phyloP scores from a whole-genome alignment of 495 filamentous ascomycete genomes.

The Tetracladium setigerum region DNA sequence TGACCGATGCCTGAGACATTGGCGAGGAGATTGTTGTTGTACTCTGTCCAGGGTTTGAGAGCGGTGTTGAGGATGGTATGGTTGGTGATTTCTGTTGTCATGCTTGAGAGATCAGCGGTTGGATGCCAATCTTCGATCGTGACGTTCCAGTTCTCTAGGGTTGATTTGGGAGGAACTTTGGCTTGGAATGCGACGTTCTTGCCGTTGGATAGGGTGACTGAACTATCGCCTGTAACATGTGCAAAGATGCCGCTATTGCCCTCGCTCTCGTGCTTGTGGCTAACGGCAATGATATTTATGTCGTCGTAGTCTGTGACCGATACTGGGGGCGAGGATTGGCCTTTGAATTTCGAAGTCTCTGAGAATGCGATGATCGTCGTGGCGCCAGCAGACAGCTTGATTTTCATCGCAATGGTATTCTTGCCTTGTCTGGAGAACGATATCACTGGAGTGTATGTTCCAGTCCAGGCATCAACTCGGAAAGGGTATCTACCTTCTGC shows the following conservation, averaged over 20 bases:
- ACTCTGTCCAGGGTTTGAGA: slow-evolving; percentile 29
- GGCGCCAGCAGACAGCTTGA: slow-evolving; percentile 29
- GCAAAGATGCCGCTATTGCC: slow-evolving; percentile 2
- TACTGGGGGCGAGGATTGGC: slow-evolving; percentile 11
- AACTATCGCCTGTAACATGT: slow-evolving; percentile 1
- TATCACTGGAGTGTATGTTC: slow-evolving; percentile 26
- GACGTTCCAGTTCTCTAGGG: slow-evolving; percentile 34
- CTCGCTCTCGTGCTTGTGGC: neutral
- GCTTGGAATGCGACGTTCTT: slow-evolving; percentile 11
- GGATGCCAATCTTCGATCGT: slow-evolving; percentile 33
- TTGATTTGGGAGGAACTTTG: slow-evolving; percentile 8
- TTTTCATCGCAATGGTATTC: slow-evolving; percentile 19
- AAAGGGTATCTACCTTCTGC: slow-evolving; percentile 25
- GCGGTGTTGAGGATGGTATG: slow-evolving; percentile 23
- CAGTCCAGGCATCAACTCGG: slow-evolving; percentile 34
- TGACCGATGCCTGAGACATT: slow-evolving; percentile 41
- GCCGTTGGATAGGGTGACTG: slow-evolving; percentile 24
- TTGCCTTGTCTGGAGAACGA: slow-evolving; percentile 15
- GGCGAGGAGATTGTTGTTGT: slow-evolving; percentile 30
- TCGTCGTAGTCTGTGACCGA: slow-evolving; percentile 13
- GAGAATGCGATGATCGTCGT: slow-evolving; percentile 30
- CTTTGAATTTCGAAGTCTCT: slow-evolving; percentile 4
- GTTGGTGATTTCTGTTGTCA: slow-evolving; percentile 24
- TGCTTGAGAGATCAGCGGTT: slow-evolving; percentile 26
- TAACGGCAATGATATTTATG: slow-evolving; percentile 15